A percentile compares a stretch with the other conserved stretches of the same genome.
phyloP scores from a whole-genome alignment of 192 early-diverging fungal genomes.

The Pilaira anomala region DNA sequence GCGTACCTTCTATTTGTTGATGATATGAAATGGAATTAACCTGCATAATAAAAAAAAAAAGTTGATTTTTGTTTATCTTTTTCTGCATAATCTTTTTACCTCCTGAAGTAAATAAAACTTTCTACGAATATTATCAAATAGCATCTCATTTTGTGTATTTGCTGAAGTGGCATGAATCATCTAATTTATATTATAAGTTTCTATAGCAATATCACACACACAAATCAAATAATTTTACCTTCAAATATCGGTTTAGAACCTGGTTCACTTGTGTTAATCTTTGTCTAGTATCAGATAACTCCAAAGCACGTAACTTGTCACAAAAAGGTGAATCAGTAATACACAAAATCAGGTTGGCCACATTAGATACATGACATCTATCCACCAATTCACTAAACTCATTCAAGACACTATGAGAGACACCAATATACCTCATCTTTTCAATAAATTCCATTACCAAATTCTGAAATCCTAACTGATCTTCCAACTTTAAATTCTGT shows the following conservation, averaged over 20 bases:
- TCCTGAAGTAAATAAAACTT: slow-evolving; percentile 77
- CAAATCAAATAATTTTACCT: background rate
- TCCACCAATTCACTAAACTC: slow-evolving; percentile 62
- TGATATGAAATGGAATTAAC: background rate
- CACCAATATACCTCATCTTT: background rate
- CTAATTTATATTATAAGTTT: slow-evolving; percentile 60
- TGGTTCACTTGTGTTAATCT: slow-evolving; percentile 38
- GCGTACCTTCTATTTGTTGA: background rate
- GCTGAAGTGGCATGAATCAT: slow-evolving; percentile 70
- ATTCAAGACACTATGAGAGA: slow-evolving; percentile 28
- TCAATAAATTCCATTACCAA: background rate
- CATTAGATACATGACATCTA: slow-evolving; percentile 43
- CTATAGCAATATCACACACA: no score
- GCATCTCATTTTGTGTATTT: slow-evolving; percentile 62
- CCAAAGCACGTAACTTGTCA: slow-evolving; percentile 65
- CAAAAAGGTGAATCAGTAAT: slow-evolving; percentile 64
- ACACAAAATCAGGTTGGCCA: slow-evolving; percentile 63
- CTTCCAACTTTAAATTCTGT: background rate
- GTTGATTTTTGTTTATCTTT: background rate
- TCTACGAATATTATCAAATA: slow-evolving; percentile 69
- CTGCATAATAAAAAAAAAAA: background rate
- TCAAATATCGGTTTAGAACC: background rate
- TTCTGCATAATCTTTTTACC: slow-evolving; percentile 31
- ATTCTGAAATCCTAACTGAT: background rate
- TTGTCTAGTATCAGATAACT: slow-evolving; percentile 46